Base-by-base conservation (phyloP, 805 yeast genomes). In the Lipomyces sp. region DNA sequence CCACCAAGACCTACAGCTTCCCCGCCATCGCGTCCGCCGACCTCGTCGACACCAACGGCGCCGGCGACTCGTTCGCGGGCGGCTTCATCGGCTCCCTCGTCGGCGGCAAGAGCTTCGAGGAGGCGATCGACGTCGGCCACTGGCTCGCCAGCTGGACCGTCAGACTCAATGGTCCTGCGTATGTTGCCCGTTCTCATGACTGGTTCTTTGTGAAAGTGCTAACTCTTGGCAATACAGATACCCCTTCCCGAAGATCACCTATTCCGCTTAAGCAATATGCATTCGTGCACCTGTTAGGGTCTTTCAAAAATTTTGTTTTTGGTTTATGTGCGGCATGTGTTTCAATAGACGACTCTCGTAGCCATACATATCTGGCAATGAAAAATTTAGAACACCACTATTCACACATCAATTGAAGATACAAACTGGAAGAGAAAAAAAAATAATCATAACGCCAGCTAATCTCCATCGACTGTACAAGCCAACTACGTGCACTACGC, bases 21-120 rank as follows among this genome's bases (percentile, higher is more conserved):
- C 84, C 80, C 61, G 79, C 83, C 52, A 79, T 93, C 65, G 84
- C 79, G 37, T 63, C 79, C 39, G 71, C 77, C 40, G 76, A 83
- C 70, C 78, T 93, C 54, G 82, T 78, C 52, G 99, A 93, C 75
- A 87, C 98, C 65, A 93, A 91, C 74, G 98, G 98, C 75, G 98
- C 98, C 41, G 98, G 55, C 71, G 97, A 91, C 68, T 96, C 97
- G 13, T 91, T 91, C 67, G 98, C 97, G 49, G 95, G 93, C 64
- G 98, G 98, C 52, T 90, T 91, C 70, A 72, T 89, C 58, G 95
- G 96, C 55, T 93, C 90, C 51, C 73, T 90, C 60, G 95, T 88
- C 49, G 73, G 82, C 70, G 87, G 83, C 59, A 81, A 84, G 68
- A 62, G 77, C 26, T 67, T 88, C 50, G 73, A 72, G 22, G 74